Evolutionary conservation across 441 rosid species (phyloP).

Genomic region (Lepidium campestre): DNA sequence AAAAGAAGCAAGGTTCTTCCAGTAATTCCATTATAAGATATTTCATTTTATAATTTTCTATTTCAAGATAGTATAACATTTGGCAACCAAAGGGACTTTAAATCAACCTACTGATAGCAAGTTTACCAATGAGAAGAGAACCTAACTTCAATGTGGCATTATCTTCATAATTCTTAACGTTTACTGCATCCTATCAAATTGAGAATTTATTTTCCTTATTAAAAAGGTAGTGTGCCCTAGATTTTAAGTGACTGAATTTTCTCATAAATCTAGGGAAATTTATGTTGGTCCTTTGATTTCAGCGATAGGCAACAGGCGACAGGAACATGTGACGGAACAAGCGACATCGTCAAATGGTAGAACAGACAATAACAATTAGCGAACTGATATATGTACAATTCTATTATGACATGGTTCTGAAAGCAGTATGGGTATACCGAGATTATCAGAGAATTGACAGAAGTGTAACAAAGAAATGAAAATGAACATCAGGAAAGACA

Average conservation of each 20-base stretch:
- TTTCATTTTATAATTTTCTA: too few species aligned
- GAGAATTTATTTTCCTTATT: neutral
- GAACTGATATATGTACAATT: neutral
- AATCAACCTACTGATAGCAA: neutral
- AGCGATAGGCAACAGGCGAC: neutral
- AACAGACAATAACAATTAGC: neutral
- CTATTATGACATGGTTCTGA: neutral
- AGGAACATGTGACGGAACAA: too few species aligned
- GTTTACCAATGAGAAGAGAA: neutral
- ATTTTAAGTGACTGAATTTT: neutral
- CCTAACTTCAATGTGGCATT: neutral
- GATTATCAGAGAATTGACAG: neutral
- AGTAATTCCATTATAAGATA: too few species aligned
- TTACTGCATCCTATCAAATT: neutral
- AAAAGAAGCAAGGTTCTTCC: too few species aligned
- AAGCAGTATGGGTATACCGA: slow-evolving; percentile 7
- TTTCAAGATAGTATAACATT: too few species aligned
- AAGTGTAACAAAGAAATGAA: neutral
- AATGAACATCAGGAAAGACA: neutral
- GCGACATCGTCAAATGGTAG: too few species aligned
- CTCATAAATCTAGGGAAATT: neutral
- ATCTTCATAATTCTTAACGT: neutral
- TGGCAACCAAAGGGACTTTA: too few species aligned
- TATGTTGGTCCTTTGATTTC: neutral
- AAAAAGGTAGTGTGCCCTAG: too few species aligned